phyloP scores from a whole-genome alignment of 345 rosid species.

The Eucalyptus pumila region DNA sequence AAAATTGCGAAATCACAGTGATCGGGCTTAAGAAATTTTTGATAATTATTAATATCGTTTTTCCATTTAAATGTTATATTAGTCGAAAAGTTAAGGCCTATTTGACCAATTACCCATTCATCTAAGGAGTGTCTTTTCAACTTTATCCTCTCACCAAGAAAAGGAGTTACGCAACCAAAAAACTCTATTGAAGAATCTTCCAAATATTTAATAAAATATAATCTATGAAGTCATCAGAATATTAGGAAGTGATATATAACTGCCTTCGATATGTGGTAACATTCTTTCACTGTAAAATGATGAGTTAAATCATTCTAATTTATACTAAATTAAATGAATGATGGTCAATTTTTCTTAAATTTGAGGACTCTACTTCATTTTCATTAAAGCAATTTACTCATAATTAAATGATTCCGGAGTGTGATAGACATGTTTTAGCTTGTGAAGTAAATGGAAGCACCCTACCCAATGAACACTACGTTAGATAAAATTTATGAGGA shows the following conservation, averaged over 20 bases:
- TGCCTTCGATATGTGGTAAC: neutral
- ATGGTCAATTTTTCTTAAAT: neutral
- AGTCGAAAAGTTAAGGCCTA: neutral
- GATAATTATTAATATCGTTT: neutral
- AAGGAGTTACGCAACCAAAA: too few relatives aligned
- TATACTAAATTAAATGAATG: neutral
- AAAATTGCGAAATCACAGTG: neutral
- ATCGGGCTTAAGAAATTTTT: neutral
- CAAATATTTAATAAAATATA: neutral
- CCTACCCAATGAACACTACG: neutral
- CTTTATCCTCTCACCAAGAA: neutral
- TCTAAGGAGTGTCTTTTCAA: neutral
- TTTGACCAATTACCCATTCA: neutral
- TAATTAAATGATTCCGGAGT: neutral
- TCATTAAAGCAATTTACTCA: neutral
- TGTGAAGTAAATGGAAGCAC: neutral
- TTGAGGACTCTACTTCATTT: neutral
- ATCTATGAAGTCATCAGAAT: too few relatives aligned
- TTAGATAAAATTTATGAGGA: neutral
- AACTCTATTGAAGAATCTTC: neutral
- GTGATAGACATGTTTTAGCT: neutral
- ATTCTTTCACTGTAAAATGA: neutral
- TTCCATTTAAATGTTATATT: neutral
- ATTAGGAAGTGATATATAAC: too few relatives aligned
- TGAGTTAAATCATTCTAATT: neutral